Conservation (phyloP, 2,329 filamentous ascomycete genomes). For the Sclerotinia glacialis region DNA sequence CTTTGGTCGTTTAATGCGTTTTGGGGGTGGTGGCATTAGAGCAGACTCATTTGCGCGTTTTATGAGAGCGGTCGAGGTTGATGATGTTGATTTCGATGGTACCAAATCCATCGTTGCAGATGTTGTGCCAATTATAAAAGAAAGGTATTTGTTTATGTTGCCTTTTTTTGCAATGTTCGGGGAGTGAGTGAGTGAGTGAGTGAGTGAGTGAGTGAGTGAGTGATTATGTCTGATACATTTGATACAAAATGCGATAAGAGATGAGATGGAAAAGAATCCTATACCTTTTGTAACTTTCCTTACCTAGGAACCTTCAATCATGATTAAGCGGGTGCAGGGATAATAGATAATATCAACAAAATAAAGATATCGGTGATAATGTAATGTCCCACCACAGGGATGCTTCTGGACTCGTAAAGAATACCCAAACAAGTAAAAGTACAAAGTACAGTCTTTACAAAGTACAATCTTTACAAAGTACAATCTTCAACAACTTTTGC, state of each 20-base stretch:
- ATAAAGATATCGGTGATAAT: conserved; percentile 5
- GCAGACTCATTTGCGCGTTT: conserved; percentile 61
- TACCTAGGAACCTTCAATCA: neutral
- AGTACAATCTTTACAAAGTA: neutral
- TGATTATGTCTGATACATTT: too few relatives aligned
- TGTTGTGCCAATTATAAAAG: neutral
- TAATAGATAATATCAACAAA: neutral
- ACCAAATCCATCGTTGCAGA: conserved; percentile 22
- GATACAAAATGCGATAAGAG: neutral
- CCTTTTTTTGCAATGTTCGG: neutral
- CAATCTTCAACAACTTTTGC: too few relatives aligned
- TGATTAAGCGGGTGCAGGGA: neutral
- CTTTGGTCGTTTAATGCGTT: conserved; percentile 87
- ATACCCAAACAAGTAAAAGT: neutral
- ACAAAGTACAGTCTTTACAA: too few relatives aligned
- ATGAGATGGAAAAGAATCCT: neutral
- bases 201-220: too few relatives aligned
- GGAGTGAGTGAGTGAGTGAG: too few relatives aligned
- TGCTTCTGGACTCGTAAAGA: neutral
- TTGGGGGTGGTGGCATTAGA: conserved; percentile 88
- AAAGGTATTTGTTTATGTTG: neutral
- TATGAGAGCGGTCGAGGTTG: conserved; percentile 56
- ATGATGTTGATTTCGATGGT: conserved; percentile 7
- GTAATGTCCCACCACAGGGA: conserved; percentile 6
- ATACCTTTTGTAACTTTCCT: too few relatives aligned